These are phyloP conservation scores for Daedaleopsis sinensis DNA, from an alignment of 768 basidiomycete genomes.

Conservation along the genomic window DNA sequence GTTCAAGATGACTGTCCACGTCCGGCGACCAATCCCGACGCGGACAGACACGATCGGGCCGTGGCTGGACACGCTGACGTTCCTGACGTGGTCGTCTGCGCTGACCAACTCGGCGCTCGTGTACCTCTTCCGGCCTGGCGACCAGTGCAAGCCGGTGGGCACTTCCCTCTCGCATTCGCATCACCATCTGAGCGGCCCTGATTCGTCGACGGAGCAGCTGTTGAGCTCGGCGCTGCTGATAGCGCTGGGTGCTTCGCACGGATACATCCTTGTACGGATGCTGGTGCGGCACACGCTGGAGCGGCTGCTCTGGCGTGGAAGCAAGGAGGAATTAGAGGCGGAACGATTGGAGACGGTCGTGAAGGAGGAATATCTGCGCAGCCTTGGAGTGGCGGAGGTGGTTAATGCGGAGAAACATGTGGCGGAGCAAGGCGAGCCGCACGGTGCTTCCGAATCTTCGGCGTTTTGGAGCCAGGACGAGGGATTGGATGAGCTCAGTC, in stretches of 20 bases:
- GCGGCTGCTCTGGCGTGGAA: slow-evolving; percentile 76
- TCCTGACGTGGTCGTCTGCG: slow-evolving; percentile 88
- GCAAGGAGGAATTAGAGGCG: slow-evolving; percentile 61
- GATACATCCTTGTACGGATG: slow-evolving; percentile 69
- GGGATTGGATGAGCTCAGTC: slow-evolving; percentile 71
- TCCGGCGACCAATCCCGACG: slow-evolving; percentile 81
- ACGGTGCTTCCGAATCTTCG: slow-evolving; percentile 30
- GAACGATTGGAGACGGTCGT: slow-evolving; percentile 58
- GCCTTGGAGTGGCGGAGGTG: slow-evolving; percentile 30
- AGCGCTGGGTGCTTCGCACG: slow-evolving; percentile 85
- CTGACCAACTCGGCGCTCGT: slow-evolving; percentile 89
- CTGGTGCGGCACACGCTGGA: slow-evolving; percentile 71
- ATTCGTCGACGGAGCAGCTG: slow-evolving; percentile 25
- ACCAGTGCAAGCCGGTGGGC: slow-evolving; percentile 30
- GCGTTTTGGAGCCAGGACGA: slow-evolving; percentile 76
- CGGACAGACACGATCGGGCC: slow-evolving; percentile 92
- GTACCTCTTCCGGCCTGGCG: slow-evolving; percentile 76
- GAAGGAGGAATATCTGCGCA: slow-evolving; percentile 46
- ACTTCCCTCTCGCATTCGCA: slow-evolving; percentile 30
- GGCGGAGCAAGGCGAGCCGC: slow-evolving; percentile 16
- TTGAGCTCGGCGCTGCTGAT: slow-evolving; percentile 42
- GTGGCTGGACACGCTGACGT: slow-evolving; percentile 87
- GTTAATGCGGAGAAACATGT: slow-evolving; percentile 27
- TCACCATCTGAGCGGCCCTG: slow-evolving; percentile 17
- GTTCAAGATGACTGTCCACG: slow-evolving; percentile 89